These are phyloP conservation scores for Ogataea hybrid DNA, from an alignment of 1,139 yeast species.

Conservation along the genomic window DNA sequence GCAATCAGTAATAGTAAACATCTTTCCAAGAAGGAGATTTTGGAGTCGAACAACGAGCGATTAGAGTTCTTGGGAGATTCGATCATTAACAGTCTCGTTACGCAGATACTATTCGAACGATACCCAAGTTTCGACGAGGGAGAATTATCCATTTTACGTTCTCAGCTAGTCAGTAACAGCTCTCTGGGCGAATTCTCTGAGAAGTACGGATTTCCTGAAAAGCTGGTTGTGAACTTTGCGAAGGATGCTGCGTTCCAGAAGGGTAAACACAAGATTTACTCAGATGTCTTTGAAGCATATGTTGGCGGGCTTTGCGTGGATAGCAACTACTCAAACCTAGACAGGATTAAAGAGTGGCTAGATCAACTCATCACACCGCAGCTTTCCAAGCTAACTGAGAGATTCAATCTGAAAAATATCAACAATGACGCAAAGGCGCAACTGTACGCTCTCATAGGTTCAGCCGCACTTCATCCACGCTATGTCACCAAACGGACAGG, in stretches of 20 bases:
- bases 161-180: slow-evolving; percentile 71
- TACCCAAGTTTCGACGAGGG: slow-evolving; percentile 83
- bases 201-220: slow-evolving; percentile 65
- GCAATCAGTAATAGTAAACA: slow-evolving; percentile 58
- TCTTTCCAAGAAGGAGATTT: slow-evolving; percentile 53
- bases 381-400: slow-evolving; percentile 31
- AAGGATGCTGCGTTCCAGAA: slow-evolving; percentile 36
- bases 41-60: slow-evolving; percentile 78
- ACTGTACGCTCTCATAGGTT: slow-evolving; percentile 76
- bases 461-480: slow-evolving; percentile 63
- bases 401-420: slow-evolving; percentile 20
- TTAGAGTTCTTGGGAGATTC: slow-evolving; percentile 95
- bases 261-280: slow-evolving; percentile 55
- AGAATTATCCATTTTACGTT: slow-evolving; percentile 67
- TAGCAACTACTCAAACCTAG: slow-evolving; percentile 39
- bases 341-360: slow-evolving; percentile 60
- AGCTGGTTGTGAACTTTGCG: slow-evolving; percentile 43
- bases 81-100: slow-evolving; percentile 68
- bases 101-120: slow-evolving; percentile 60
- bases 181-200: slow-evolving; percentile 70
- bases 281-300: slow-evolving; percentile 88
- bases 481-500: slow-evolving; percentile 57
- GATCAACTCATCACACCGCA: slow-evolving; percentile 50
- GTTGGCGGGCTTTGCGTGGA: slow-evolving; percentile 80
- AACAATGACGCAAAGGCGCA: slow-evolving; percentile 71